Evolutionary conservation across 495 filamentous ascomycete genomes (phyloP), one percentile per base, ranked within the genome.

Genomic region (Aeminium ludgeri): DNA sequence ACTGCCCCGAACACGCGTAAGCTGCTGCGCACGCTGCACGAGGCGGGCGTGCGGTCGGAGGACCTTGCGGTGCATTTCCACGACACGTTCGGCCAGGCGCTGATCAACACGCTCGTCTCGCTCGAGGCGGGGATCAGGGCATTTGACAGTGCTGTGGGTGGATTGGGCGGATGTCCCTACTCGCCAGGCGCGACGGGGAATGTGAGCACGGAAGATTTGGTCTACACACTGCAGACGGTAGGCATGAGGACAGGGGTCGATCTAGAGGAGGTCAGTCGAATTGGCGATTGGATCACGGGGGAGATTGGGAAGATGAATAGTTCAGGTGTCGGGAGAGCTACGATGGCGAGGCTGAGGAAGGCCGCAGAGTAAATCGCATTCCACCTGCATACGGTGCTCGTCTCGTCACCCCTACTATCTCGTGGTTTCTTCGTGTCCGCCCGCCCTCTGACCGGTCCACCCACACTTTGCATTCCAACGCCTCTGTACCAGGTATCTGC

Each of bases 31-130:
- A 73, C 82, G 15, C 65, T 94, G 53, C 65, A 67, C 17, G 73
- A 75, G 3, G 82, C 84, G 3, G 83, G 86, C 0, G 76, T 96
- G 34, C 66, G 75, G 32, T 78, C 69, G 28, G 76, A 80, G 49
- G 85, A 91, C 51, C 50, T 97, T 1, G 86, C 87, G 1, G 74
- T 92, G 58, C 89, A 97, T 53, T 95, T 95, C 55, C 89, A 96
- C 48, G 86, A 97, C 52, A 99, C 91, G 3, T 99, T 91, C 59
- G 91, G 86, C 8, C 81, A 89, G 62, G 91, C 91, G 6, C 64
- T 96, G 40, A 81, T 93, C 20, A 95, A 97, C 54, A 80, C 79
- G 0, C 70, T 85, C 3, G 80, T 94, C 2, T 78, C 79, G 16
- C 63, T 96, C 7, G 86, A 95, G 59, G 77, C 83, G 41, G 89